These are phyloP conservation scores for Ascochyta rabiei DNA, from an alignment of 2,329 filamentous ascomycete species.

Conservation along the genomic window DNA sequence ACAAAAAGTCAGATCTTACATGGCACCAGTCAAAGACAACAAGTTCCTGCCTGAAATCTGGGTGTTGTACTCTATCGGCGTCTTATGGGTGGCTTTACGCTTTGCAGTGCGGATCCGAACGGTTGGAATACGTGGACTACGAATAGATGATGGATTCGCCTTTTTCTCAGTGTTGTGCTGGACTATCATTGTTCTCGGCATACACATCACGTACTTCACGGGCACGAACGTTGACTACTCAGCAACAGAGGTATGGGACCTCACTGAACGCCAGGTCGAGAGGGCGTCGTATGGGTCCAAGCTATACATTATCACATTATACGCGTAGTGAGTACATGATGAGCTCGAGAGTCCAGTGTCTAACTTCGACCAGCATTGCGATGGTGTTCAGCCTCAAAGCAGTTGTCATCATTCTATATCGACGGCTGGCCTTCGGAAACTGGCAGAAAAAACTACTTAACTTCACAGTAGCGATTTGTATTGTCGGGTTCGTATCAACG, in stretches of 20 bases:
- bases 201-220: constrained; percentile 15
- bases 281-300: constrained; percentile 7
- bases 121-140: constrained; percentile 4
- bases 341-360: not conserved
- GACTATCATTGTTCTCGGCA: constrained; percentile 13
- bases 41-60: constrained; percentile 16
- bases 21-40: constrained; percentile 10
- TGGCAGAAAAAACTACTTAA: constrained; percentile 16
- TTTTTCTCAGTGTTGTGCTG: constrained; percentile 11
- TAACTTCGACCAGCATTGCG: not conserved
- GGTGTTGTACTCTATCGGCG: constrained; percentile 8
- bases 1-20: not conserved
- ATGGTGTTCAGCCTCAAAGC: constrained; percentile 21
- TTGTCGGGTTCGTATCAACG: constrained; percentile 8
- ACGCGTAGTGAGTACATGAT: constrained; percentile 16
- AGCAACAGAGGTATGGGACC: constrained; percentile 11
- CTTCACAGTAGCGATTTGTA: constrained; percentile 11
- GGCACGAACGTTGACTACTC: constrained; percentile 12
- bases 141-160: constrained; percentile 13
- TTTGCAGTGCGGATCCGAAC: constrained; percentile 6
- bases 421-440: constrained; percentile 7
- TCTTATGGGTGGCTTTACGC: constrained; percentile 3
- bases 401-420: constrained; percentile 15
- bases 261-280: constrained; percentile 7
- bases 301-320: constrained; percentile 16